phyloP scores from a whole-genome alignment of 345 rosid species.

The thale cress (Arabidopsis thaliana) region TAIR10.1 NC_003076.8:17069001-17069500 shows the following conservation, averaged over 20 bases:
- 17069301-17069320: constrained; percentile 99
- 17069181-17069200: background rate
- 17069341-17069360: constrained; percentile 97
- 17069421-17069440: constrained; percentile 10
- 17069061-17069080: background rate
- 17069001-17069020: constrained; percentile 97
- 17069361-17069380: constrained; percentile 97
- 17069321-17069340: constrained; percentile 94
- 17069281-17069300: constrained; percentile 97
- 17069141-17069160: background rate
- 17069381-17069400: constrained; percentile 71
- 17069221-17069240: constrained; percentile 17
- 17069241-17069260: constrained; percentile 37
- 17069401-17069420: constrained; percentile 18
- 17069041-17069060: constrained; percentile 22
- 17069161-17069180: background rate
- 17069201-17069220: background rate
- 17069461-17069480: constrained; percentile 77
- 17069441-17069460: constrained; percentile 37
- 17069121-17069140: constrained; percentile 17
- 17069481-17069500: constrained; percentile 95
- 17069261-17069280: constrained; percentile 99
- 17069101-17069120: constrained; percentile 1
- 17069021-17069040: constrained; percentile 95
- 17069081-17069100: background rate